phyloP scores from a whole-genome alignment of 106 monocot species.

The Allium cepa region DNA sequence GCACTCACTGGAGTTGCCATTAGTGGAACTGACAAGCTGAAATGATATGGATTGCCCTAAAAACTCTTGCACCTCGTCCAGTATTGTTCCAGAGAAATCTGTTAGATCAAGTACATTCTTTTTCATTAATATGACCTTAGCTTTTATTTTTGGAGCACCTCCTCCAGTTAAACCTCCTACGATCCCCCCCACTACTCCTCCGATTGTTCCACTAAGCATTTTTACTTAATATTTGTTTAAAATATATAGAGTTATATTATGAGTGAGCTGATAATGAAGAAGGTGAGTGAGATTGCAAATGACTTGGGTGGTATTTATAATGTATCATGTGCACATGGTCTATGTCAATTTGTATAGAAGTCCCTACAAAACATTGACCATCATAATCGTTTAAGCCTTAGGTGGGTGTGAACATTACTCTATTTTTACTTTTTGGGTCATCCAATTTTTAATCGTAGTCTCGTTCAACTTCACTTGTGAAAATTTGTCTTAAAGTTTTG shows the following conservation, averaged over 20 bases:
- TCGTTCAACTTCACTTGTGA: too few species aligned
- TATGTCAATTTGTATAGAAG: too few species aligned
- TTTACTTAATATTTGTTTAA: neutral
- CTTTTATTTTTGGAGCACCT: constrained; percentile 1
- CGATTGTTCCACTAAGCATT: neutral
- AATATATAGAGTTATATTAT: neutral
- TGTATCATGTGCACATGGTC: neutral
- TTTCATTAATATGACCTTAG: constrained; percentile 29
- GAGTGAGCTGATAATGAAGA: neutral
- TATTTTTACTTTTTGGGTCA: too few species aligned
- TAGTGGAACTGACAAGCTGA: constrained; percentile 12
- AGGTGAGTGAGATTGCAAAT: neutral
- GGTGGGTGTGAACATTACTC: too few species aligned
- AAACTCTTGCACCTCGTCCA: constrained; percentile 23
- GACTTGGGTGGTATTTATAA: neutral
- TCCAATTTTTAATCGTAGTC: too few species aligned
- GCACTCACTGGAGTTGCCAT: constrained; percentile 3
- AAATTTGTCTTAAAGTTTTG: too few species aligned
- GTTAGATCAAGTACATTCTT: constrained; percentile 28
- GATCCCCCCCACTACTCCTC: neutral
- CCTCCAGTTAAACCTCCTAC: neutral
- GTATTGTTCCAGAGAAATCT: constrained; percentile 23
- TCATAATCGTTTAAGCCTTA: too few species aligned
- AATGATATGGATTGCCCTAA: constrained; percentile 24
- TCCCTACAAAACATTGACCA: too few species aligned